phyloP scores from a whole-genome alignment of 2,329 filamentous ascomycete species.

The Trichophyton rubrum region DNA sequence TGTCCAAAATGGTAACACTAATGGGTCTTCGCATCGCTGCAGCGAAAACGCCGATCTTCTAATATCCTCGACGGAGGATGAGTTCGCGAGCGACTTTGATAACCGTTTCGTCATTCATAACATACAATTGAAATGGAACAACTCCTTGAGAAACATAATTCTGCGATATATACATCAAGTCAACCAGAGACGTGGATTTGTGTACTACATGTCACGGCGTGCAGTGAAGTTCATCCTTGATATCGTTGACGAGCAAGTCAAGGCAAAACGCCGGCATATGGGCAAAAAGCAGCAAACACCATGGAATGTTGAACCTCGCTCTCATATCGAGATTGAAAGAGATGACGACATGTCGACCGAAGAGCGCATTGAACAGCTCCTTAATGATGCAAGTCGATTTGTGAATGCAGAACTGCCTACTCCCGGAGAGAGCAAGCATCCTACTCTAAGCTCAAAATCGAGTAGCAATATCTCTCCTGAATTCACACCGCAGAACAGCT shows the following conservation, averaged over 20 bases:
- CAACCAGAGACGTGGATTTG: constrained; percentile 85
- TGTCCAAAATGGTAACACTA: constrained; percentile 11
- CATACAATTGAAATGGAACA: constrained; percentile 96
- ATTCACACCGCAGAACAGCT: constrained; percentile 83
- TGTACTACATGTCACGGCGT: constrained; percentile 92
- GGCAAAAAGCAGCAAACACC: constrained; percentile 13
- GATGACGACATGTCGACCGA: constrained; percentile 59
- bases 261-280: constrained; percentile 44
- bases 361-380: constrained; percentile 71
- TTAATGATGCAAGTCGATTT: constrained; percentile 73
- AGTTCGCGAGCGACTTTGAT: constrained; percentile 89
- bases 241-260: constrained; percentile 87
- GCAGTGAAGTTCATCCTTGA: constrained; percentile 97
- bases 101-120: constrained; percentile 98
- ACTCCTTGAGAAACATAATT: constrained; percentile 86
- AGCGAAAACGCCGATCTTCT: constrained; percentile 42
- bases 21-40: constrained; percentile 37
- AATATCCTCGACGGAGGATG: constrained; percentile 48
- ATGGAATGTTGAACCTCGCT: background rate
- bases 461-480: constrained; percentile 70
- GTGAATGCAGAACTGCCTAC: constrained; percentile 56
- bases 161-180: constrained; percentile 96
- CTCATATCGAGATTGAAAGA: constrained; percentile 27
- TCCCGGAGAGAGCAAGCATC: constrained; percentile 19
- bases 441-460: constrained; percentile 36